Percentiles rank a stretch among this genome's conserved stretches.
phyloP scores from a whole-genome alignment of 106 monocot genomes.

The Gastrodia elata region DNA sequence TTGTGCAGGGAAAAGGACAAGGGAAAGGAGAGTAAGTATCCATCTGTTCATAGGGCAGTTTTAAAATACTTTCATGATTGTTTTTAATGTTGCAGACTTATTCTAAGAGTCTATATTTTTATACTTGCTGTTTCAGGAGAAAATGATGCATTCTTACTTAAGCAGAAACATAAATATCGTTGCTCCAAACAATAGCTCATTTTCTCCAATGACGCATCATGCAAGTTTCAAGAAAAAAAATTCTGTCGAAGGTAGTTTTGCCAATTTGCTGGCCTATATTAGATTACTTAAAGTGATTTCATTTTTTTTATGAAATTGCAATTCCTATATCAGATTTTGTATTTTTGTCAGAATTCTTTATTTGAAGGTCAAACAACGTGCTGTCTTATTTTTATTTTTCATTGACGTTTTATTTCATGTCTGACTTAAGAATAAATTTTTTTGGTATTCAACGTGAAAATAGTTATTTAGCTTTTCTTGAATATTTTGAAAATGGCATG shows the following conservation, averaged over 20 bases:
- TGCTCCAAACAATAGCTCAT: not conserved
- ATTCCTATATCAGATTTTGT: not conserved
- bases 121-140: not conserved
- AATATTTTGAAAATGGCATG: not conserved
- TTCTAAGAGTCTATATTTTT: not conserved
- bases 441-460: not conserved
- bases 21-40: constrained; percentile 7
- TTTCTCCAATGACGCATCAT: not conserved
- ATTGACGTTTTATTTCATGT: not conserved
- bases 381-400: not conserved
- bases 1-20: constrained; percentile 3
- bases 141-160: constrained; percentile 4
- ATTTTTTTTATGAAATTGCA: not conserved
- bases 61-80: not conserved
- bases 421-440: not conserved
- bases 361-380: not conserved
- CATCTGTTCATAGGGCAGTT: not conserved
- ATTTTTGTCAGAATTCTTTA: not conserved
- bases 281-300: not conserved
- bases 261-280: not conserved
- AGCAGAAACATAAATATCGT: constrained; percentile 4
- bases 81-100: not conserved
- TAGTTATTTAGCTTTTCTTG: not conserved
- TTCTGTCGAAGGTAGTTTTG: not conserved
- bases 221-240: not conserved